These are phyloP conservation scores for Thielaviopsis populi DNA, from an alignment of 2,329 filamentous ascomycete genomes.

Conservation along the genomic window DNA sequence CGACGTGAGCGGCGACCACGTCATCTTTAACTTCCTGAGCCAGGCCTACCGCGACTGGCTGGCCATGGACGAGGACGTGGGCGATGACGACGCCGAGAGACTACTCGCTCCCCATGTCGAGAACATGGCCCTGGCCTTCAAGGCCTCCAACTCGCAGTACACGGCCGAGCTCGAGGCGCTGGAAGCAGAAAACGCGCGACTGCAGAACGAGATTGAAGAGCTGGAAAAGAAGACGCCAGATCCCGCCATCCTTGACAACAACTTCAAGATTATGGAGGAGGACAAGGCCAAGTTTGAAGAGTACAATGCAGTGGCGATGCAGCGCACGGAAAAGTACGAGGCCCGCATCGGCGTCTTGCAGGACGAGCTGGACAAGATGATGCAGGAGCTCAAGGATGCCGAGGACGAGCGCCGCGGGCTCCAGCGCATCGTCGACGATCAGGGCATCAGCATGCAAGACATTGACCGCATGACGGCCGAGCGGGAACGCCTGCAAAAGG, in stretches of 20 bases:
- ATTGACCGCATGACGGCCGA: slow-evolving; percentile 98
- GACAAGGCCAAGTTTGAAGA: slow-evolving; percentile 91
- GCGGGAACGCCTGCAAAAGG: slow-evolving; percentile 80
- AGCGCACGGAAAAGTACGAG: slow-evolving; percentile 80
- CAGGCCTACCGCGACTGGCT: slow-evolving; percentile 89
- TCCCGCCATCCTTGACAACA: slow-evolving; percentile 67
- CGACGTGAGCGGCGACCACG: slow-evolving; percentile 76
- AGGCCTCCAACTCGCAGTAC: slow-evolving; percentile 70
- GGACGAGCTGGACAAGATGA: slow-evolving; percentile 67
- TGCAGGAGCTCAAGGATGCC: slow-evolving; percentile 58
- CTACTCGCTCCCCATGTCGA: slow-evolving; percentile 72
- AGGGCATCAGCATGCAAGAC: slow-evolving; percentile 93
- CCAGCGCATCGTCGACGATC: slow-evolving; percentile 76
- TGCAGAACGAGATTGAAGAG: slow-evolving; percentile 77
- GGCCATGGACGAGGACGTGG: slow-evolving; percentile 75
- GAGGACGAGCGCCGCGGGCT: slow-evolving; percentile 69
- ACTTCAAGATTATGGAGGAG: slow-evolving; percentile 86
- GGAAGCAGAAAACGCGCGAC: slow-evolving; percentile 67
- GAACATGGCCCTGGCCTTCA: slow-evolving; percentile 76
- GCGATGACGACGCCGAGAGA: slow-evolving; percentile 67
- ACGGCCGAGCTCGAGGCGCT: slow-evolving; percentile 69
- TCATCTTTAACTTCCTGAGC: slow-evolving; percentile 86
- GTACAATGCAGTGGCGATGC: slow-evolving; percentile 74
- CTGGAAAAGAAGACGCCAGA: slow-evolving; percentile 76
- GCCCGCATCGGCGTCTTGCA: slow-evolving; percentile 67